Evolutionary conservation across 208 protist species (phyloP).

Genomic region (Trypanosoma theileri): DNA sequence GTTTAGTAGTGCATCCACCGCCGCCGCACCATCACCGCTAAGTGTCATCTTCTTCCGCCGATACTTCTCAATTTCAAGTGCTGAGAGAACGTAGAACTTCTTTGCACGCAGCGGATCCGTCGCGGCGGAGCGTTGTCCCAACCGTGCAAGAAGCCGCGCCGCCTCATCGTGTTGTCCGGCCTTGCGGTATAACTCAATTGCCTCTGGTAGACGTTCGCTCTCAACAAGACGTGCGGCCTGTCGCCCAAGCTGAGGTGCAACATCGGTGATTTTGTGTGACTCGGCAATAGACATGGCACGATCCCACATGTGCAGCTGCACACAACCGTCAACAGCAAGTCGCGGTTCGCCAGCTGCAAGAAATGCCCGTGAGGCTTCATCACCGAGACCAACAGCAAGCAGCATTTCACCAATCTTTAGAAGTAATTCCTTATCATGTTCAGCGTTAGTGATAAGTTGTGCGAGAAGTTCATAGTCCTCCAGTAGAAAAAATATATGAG

Average conservation of each 20-base stretch:
- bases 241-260: conserved; percentile 85
- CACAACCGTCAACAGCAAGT: conserved; percentile 93
- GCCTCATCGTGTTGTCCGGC: conserved; percentile 92
- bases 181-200: conserved; percentile 97
- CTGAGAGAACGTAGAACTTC: conserved; percentile 96
- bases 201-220: conserved; percentile 87
- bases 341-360: conserved; percentile 85
- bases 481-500: conserved; percentile 88
- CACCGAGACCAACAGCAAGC: conserved; percentile 87
- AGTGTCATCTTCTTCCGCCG: conserved; percentile 69
- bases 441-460: conserved; percentile 82
- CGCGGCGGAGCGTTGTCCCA: conserved; percentile 68
- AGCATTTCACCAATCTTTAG: conserved; percentile 89
- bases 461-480: conserved; percentile 93
- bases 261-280: conserved; percentile 88
- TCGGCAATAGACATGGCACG: conserved; percentile 90
- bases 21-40: conserved; percentile 56
- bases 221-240: conserved; percentile 91
- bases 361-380: conserved; percentile 89
- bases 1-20: conserved; percentile 74
- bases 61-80: conserved; percentile 93
- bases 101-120: conserved; percentile 91
- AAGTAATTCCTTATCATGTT: conserved; percentile 91
- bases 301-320: conserved; percentile 94
- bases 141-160: conserved; percentile 90